These are phyloP conservation scores for Thalassiosira livingstoniorum DNA, from an alignment of 352 stramenopile species.

Conservation along the genomic window DNA sequence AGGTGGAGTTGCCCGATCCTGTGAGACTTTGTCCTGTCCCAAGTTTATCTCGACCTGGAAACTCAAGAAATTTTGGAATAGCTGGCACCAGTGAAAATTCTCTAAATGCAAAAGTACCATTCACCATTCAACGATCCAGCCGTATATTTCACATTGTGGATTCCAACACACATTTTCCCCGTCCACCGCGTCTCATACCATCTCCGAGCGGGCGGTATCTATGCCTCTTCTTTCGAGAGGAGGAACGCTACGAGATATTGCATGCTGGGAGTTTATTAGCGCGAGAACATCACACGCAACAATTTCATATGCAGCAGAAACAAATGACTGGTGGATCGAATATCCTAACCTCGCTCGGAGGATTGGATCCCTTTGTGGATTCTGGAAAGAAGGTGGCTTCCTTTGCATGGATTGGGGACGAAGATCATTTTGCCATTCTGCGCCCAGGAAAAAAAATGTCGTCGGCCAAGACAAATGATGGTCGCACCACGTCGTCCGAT, in stretches of 20 bases:
- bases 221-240: conserved; percentile 70
- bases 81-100: conserved; percentile 14
- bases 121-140: conserved; percentile 25
- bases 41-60: too few relatives aligned
- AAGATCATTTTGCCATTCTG: conserved; percentile 78
- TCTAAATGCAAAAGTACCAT: too few relatives aligned
- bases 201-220: conserved; percentile 73
- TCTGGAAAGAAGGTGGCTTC: conserved; percentile 62
- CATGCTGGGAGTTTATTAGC: conserved; percentile 71
- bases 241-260: conserved; percentile 80
- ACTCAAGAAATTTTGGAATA: too few relatives aligned
- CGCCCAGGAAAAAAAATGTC: too few relatives aligned
- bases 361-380: conserved; percentile 55
- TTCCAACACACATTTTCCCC: conserved; percentile 48
- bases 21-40: conserved; percentile 62
- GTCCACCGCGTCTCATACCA: conserved; percentile 61
- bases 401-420: conserved; percentile 83
- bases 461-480: too few relatives aligned
- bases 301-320: too few relatives aligned
- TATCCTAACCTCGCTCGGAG: too few relatives aligned
- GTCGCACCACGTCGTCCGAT: too few relatives aligned
- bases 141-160: conserved; percentile 53
- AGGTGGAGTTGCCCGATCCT: conserved; percentile 64
- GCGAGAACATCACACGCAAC: conserved; percentile 52
- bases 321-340: too few relatives aligned